phyloP scores from a whole-genome alignment of 768 basidiomycete species.

The Termitomyces eurrhizus region DNA sequence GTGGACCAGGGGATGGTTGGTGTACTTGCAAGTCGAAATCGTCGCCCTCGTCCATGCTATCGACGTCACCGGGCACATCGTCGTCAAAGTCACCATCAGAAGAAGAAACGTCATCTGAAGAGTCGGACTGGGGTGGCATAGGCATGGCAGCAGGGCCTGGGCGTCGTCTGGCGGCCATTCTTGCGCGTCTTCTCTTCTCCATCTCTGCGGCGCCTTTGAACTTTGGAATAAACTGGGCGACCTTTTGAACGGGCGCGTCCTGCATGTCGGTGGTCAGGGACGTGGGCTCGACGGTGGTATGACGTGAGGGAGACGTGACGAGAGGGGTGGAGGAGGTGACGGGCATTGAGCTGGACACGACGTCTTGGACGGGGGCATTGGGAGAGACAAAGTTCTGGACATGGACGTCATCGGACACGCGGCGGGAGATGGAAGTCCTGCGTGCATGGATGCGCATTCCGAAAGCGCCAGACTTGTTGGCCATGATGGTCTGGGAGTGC shows the following conservation, averaged over 20 bases:
- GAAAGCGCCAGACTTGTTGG: slow-evolving; percentile 60
- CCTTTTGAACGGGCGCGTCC: slow-evolving; percentile 44
- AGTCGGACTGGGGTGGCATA: slow-evolving; percentile 43
- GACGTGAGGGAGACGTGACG: slow-evolving; percentile 13
- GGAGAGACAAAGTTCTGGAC: slow-evolving; percentile 33
- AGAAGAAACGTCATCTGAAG: slow-evolving; percentile 48
- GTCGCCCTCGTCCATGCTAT: slow-evolving; percentile 59
- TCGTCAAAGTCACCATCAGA: slow-evolving; percentile 51
- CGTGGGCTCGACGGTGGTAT: slow-evolving; percentile 14
- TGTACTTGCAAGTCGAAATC: slow-evolving; percentile 75
- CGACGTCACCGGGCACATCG: slow-evolving; percentile 38
- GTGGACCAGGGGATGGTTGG: not conserved
- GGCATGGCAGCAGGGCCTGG: slow-evolving; percentile 29
- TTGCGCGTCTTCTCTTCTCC: slow-evolving; percentile 64
- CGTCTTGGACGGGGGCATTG: slow-evolving; percentile 30
- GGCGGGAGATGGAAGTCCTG: slow-evolving; percentile 48
- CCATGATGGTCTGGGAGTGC: slow-evolving; percentile 90
- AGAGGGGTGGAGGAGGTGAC: slow-evolving; percentile 23
- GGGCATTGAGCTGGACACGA: slow-evolving; percentile 26
- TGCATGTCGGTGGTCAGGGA: slow-evolving; percentile 39
- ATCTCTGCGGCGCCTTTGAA: slow-evolving; percentile 87
- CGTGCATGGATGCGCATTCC: slow-evolving; percentile 78
- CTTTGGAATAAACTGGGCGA: slow-evolving; percentile 64
- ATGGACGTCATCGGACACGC: slow-evolving; percentile 35
- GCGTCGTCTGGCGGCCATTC: slow-evolving; percentile 63